Base-by-base conservation (phyloP, 2,329 filamentous ascomycete species). In the Endoconidiophora polonica region DNA sequence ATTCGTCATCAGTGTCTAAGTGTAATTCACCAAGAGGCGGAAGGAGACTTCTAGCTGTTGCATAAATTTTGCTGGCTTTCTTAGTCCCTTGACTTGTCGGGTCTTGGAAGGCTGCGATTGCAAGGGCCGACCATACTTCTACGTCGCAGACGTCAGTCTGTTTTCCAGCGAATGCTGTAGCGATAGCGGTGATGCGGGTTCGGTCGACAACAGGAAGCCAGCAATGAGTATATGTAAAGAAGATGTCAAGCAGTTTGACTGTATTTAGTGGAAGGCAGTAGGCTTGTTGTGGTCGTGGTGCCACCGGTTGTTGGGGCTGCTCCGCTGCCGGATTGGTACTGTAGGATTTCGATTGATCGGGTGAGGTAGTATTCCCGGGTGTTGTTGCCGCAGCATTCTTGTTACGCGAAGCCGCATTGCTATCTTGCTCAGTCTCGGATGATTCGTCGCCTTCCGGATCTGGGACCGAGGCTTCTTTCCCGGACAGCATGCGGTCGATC, bases 131-230 rank as follows among this genome's bases (percentile, higher is more conserved):
- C 76, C 77, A 81, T 2, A 81, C 61, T 36, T 75, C 73, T 1
- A 76, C 71, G 55, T 77, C 69, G 22, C 68, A 60, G n/a, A 68
- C 60, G 50, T 61, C 58, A 12, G 61, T 59, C 45, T 57, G 69
- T 51, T 58, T 63, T 23, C 55, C 43, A 23, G 64, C 58, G 29
- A 74, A 76, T 5, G 61, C 59, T 38, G 66, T 62, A 0, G 65
- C 73, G 52, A 60, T 68, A 51, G 57, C 68, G 46, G 81, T 65
- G 3, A 84, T 65, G 40, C 73, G 70, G 45, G 81, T 73, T 54
- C 79, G 81, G 55, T 86, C 79, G 9, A 81, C 67, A 23, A 88
- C 77, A 0, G 83, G 83, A 23, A 88, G 70, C 83, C 83, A 88
- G 48, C 74, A 77, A 59, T 87, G 81, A 0, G 79, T 84, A 57